Conservation (phyloP, 2,329 filamentous ascomycete species). For the Colletotrichum navitas region DNA sequence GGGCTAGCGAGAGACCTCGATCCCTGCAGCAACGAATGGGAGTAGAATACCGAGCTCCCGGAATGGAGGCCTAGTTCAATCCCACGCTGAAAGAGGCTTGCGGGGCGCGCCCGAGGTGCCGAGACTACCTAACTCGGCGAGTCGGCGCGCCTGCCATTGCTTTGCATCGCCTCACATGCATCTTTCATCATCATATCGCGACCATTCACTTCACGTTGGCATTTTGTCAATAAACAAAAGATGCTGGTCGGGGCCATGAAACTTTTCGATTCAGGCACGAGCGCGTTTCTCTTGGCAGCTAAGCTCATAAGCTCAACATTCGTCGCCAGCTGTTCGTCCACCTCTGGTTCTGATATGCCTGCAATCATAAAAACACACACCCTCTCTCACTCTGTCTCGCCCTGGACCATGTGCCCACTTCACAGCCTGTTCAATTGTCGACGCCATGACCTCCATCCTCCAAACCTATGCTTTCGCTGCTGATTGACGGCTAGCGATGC, state of each 20-base stretch:
- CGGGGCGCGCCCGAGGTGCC: not conserved
- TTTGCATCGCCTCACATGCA: not conserved
- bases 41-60: slow-evolving; percentile 21
- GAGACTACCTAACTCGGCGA: not conserved
- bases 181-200: not conserved
- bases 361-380: slow-evolving; percentile 1
- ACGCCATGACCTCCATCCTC: not conserved
- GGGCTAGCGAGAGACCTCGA: not conserved
- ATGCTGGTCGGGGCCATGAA: slow-evolving; percentile 5
- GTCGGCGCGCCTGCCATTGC: not conserved
- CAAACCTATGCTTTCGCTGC: slow-evolving; percentile 18
- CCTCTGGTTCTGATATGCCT: slow-evolving; percentile 11
- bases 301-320: slow-evolving; percentile 33
- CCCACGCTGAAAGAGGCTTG: not conserved
- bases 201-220: not conserved
- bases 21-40: slow-evolving; percentile 22
- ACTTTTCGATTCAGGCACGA: slow-evolving; percentile 27
- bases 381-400: slow-evolving; percentile 5
- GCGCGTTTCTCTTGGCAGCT: slow-evolving; percentile 30
- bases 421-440: slow-evolving; percentile 11
- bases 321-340: slow-evolving; percentile 26
- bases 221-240: not conserved
- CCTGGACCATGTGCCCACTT: slow-evolving; percentile 26
- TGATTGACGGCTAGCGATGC: slow-evolving; percentile 16
- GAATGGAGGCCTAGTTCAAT: slow-evolving; percentile 5